Evolutionary conservation across 805 yeast species (phyloP).

Genomic region (Ogataea dorogensis): DNA sequence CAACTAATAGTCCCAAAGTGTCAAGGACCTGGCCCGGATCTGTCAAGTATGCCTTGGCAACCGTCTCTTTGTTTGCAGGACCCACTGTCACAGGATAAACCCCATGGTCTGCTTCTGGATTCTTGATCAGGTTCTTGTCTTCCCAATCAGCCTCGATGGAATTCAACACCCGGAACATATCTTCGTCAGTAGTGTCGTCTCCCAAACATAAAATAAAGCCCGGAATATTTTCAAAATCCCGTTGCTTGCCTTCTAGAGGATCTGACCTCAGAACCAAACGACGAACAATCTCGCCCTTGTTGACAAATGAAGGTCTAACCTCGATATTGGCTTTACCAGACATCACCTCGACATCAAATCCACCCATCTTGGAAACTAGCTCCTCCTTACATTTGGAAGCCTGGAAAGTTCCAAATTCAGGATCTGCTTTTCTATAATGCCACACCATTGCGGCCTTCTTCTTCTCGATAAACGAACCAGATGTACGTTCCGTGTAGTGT

Average conservation of each 20-base stretch:
- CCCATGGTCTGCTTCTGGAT: slow-evolving; percentile 55
- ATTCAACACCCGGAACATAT: slow-evolving; percentile 83
- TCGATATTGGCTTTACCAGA: slow-evolving; percentile 95
- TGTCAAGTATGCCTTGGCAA: slow-evolving; percentile 79
- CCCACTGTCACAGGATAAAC: slow-evolving; percentile 89
- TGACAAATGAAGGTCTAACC: slow-evolving; percentile 92
- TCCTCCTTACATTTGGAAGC: slow-evolving; percentile 71
- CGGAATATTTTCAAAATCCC: slow-evolving; percentile 49
- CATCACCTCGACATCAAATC: slow-evolving; percentile 91
- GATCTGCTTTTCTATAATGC: slow-evolving; percentile 96
- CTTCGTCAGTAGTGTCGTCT: slow-evolving; percentile 96
- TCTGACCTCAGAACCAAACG: slow-evolving; percentile 66
- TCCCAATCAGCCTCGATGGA: slow-evolving; percentile 57
- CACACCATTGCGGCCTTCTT: slow-evolving; percentile 95
- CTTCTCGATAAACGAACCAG: slow-evolving; percentile 82
- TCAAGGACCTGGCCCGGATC: slow-evolving; percentile 85
- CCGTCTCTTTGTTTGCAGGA: slow-evolving; percentile 82
- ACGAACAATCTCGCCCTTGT: slow-evolving; percentile 94
- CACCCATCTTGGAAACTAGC: slow-evolving; percentile 53
- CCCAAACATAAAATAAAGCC: slow-evolving; percentile 90
- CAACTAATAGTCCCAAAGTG: slow-evolving; percentile 74
- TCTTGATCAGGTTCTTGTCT: slow-evolving; percentile 39
- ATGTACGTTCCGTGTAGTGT: slow-evolving; percentile 81
- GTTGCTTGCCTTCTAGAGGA: slow-evolving; percentile 38
- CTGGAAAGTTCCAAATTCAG: slow-evolving; percentile 86